Evolutionary conservation across 1,284 basidiomycete genomes (phyloP).

Genomic region (Sphaerobolus stellatus): DNA sequence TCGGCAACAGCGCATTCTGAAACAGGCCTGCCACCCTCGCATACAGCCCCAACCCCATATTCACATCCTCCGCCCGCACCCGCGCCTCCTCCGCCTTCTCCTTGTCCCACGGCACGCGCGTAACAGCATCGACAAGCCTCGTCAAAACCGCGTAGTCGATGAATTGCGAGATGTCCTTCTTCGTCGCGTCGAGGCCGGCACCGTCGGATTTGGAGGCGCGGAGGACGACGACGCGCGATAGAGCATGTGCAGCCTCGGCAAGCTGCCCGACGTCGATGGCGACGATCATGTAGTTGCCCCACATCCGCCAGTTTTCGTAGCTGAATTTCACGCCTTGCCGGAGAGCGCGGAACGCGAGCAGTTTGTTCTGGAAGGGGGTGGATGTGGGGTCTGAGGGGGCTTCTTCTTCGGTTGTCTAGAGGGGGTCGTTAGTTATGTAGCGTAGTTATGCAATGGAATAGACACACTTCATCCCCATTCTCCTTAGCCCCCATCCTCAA

Average conservation of each 20-base stretch:
- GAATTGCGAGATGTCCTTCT: conserved; percentile 36
- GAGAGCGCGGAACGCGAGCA: conserved; percentile 92
- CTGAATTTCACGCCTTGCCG: conserved; percentile 83
- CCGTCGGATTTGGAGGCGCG: conserved; percentile 62
- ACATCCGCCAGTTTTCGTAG: conserved; percentile 96
- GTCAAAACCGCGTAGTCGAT: conserved; percentile 88
- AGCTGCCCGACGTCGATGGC: conserved; percentile 92
- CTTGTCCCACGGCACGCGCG: conserved; percentile 49
- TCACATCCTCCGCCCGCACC: conserved; percentile 60
- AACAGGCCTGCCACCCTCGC: conserved; percentile 67
- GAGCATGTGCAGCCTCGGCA: conserved; percentile 82
- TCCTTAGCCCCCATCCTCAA: conserved; percentile 65
- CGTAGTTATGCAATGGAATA: not conserved
- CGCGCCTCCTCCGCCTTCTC: conserved; percentile 24
- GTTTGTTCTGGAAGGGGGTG: conserved; percentile 58
- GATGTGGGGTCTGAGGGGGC: conserved; percentile 14
- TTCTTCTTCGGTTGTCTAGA: not conserved
- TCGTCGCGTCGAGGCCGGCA: conserved; percentile 36
- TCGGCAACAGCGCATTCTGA: conserved; percentile 59
- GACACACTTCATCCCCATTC: conserved; percentile 14
- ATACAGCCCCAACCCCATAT: too few relatives aligned
- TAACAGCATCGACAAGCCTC: conserved; percentile 82
- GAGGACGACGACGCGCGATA: conserved; percentile 81
- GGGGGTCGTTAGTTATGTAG: not conserved
- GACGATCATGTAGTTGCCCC: conserved; percentile 97